A percentile compares a stretch with the other conserved stretches of the same genome.
Evolutionary conservation across 2,329 filamentous ascomycete genomes (phyloP).

Genomic region (Talaromyces sp.): DNA sequence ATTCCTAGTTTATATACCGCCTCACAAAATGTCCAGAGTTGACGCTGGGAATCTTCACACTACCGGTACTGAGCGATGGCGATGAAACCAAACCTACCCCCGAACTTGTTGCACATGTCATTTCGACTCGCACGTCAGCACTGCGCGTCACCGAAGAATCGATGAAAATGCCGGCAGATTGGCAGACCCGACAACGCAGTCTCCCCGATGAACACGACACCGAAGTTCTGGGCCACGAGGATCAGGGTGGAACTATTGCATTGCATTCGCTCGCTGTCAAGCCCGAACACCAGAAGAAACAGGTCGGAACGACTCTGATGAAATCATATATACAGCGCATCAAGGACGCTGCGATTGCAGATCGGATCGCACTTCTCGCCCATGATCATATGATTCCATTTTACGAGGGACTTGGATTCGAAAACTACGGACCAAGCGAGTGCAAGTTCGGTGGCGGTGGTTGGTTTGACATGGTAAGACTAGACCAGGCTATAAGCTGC

Average conservation of each 20-base stretch:
- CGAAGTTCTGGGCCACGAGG: slow-evolving; percentile 60
- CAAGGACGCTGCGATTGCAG: slow-evolving; percentile 61
- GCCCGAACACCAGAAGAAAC: slow-evolving; percentile 66
- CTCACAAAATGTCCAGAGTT: slow-evolving; percentile 69
- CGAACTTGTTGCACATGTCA: slow-evolving; percentile 68
- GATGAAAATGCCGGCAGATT: slow-evolving; percentile 68
- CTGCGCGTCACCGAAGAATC: slow-evolving; percentile 63
- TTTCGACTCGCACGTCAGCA: slow-evolving; percentile 65
- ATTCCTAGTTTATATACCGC: slow-evolving; percentile 49
- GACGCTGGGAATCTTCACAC: slow-evolving; percentile 72
- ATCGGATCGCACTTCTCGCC: slow-evolving; percentile 70
- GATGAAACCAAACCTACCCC: slow-evolving; percentile 55
- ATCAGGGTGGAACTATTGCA: slow-evolving; percentile 67
- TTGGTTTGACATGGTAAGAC: slow-evolving; percentile 73
- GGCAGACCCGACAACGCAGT: slow-evolving; percentile 45
- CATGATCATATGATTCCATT: slow-evolving; percentile 67
- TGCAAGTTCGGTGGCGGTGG: slow-evolving; percentile 70
- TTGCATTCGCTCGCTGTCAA: slow-evolving; percentile 78
- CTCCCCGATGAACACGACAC: slow-evolving; percentile 27
- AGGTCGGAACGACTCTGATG: slow-evolving; percentile 68
- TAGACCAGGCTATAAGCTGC: not conserved
- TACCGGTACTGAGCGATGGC: slow-evolving; percentile 41
- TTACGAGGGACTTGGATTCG: slow-evolving; percentile 72
- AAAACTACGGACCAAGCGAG: slow-evolving; percentile 60
- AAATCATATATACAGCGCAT: slow-evolving; percentile 73